Evolutionary conservation across 164 flowering plant species (phyloP).

Genomic region (Akebia trifoliata): DNA sequence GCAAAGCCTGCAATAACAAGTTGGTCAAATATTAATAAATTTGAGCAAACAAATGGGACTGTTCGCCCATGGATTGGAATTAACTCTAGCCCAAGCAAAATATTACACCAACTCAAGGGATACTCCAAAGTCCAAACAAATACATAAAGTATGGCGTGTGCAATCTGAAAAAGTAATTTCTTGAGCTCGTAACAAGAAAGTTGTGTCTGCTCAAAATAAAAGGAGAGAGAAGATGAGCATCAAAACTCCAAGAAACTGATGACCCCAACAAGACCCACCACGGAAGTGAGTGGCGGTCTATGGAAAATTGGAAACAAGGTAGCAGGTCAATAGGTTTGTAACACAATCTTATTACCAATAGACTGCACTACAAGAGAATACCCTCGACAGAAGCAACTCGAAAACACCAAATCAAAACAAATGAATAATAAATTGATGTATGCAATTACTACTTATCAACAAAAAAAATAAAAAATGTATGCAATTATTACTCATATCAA

Average conservation of each 20-base stretch:
- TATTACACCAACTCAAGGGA: background rate
- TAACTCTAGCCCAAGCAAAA: background rate
- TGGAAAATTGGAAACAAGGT: background rate
- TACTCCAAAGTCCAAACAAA: too few species aligned
- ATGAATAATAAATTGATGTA: too few species aligned
- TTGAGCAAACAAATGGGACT: background rate
- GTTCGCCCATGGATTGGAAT: background rate
- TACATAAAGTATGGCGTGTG: too few species aligned
- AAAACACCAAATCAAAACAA: too few species aligned
- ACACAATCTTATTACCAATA: too few species aligned
- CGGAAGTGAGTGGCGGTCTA: background rate
- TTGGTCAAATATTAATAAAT: background rate
- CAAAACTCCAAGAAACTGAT: background rate
- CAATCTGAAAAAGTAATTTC: background rate
- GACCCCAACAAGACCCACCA: background rate
- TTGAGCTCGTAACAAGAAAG: background rate
- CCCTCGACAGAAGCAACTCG: too few species aligned
- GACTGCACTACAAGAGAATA: too few species aligned
- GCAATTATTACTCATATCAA: background rate
- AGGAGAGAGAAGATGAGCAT: background rate
- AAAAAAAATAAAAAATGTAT: background rate
- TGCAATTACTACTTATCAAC: background rate
- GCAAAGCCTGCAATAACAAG: slow-evolving; percentile 11
- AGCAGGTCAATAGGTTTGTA: too few species aligned
- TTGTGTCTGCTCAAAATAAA: background rate